Evolutionary conservation across 1,284 basidiomycete species (phyloP), one percentile per base, ranked within the genome.

Genomic region (Ustilago lituana): DNA sequence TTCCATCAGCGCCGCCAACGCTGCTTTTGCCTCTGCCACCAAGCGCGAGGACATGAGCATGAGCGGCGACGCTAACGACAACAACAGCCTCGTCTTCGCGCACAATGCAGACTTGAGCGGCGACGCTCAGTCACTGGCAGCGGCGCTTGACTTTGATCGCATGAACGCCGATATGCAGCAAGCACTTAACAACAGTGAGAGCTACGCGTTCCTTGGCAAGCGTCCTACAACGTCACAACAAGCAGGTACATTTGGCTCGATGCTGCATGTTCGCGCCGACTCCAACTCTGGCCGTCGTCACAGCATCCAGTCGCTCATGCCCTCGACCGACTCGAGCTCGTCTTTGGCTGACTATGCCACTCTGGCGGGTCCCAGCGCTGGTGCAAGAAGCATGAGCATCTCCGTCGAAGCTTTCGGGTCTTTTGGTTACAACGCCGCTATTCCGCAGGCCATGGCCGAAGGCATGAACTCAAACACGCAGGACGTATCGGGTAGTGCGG

Each of bases 291-390:
- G 66, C 15, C 62, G 73, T 41, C 61, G 75, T 31, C 75, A 77
- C 51, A 77, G 75, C 62, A 74, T 77, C 26, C 73, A 76, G 54
- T 36, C 74, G 1, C 24, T 77, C 38, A 60, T 77, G 66, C 58
- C 62, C 8, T 59, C 65, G 32, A 31, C 39, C 12, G 65, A 68
- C 19, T 66, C 54, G 26, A 41, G 57, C 55, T 60, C 58, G 20
- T 58, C 56, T 14, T 49, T 61, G 35, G 19, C 52, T 23, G 65
- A 56, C 31, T 69, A 56, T 27, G 44, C 40, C 26, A 54, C 37
- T 22, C 31, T 56, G 22, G 32, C 41, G 5, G 64, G 57, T 7
- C 27, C 47, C 41, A 53, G 53, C 15, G 38, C 20, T 23, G 63
- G 51, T 12, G 37, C 55, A 2, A 39, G 65, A 23, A 63, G 59